These are phyloP conservation scores for Mortierella sp. DNA, from an alignment of 371 early-diverging fungal species.

Conservation along the genomic window DNA sequence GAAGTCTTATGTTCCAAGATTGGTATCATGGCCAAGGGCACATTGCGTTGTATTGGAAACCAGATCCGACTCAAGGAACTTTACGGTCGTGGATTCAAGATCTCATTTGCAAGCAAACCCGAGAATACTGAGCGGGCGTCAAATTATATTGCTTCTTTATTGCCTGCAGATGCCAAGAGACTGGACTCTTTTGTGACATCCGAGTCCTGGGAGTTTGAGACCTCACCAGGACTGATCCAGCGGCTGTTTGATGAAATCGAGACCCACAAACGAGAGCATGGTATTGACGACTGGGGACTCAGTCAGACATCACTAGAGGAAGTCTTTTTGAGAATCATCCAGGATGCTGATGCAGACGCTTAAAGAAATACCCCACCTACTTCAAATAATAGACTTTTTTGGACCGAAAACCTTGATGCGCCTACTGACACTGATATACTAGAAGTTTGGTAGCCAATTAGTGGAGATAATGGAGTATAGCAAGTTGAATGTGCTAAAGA, in stretches of 20 bases:
- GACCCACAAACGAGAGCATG: constrained; percentile 50
- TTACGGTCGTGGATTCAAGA: constrained; percentile 80
- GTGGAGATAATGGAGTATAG: no score
- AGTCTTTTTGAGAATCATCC: constrained; percentile 68
- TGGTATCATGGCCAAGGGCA: constrained; percentile 83
- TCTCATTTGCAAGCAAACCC: constrained; percentile 61
- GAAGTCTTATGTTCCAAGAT: constrained; percentile 71
- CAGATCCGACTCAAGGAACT: constrained; percentile 76
- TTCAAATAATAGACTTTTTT: no score
- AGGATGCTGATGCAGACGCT: constrained; percentile 63
- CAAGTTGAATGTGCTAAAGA: no score
- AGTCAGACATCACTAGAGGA: constrained; percentile 73
- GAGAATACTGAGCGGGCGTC: constrained; percentile 58
- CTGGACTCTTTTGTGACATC: constrained; percentile 67
- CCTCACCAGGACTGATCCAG: constrained; percentile 60
- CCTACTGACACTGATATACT: no score
- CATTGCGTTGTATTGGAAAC: constrained; percentile 73
- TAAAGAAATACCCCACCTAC: constrained; percentile 9
- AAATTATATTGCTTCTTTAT: constrained; percentile 58
- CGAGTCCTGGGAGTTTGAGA: constrained; percentile 73
- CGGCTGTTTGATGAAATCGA: constrained; percentile 66
- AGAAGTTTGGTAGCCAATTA: no score
- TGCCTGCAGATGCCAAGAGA: constrained; percentile 62
- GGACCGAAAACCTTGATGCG: no score
- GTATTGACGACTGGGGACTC: constrained; percentile 77